phyloP scores from a whole-genome alignment of 371 early-diverging fungal species.

The Funneliformis caledonium region DNA sequence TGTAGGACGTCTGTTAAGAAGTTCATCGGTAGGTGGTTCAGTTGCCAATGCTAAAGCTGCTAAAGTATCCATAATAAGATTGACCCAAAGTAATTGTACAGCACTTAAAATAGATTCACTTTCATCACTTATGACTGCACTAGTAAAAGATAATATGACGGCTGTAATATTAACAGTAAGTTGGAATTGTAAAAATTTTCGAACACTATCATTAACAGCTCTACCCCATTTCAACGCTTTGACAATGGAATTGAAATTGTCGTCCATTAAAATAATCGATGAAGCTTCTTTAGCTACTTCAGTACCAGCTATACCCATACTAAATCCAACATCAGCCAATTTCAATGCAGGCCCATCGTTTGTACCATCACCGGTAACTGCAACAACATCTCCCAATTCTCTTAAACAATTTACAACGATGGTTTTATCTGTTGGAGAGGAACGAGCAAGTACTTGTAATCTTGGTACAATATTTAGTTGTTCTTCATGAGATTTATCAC shows the following conservation, averaged over 20 bases:
- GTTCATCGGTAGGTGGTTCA: conserved; percentile 76
- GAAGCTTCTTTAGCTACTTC: conserved; percentile 97
- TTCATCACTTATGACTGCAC: conserved; percentile 60
- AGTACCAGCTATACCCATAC: conserved; percentile 97
- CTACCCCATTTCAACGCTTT: conserved; percentile 95
- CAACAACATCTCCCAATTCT: conserved; percentile 90
- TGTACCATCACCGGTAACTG: conserved; percentile 97
- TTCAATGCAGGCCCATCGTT: conserved; percentile 96
- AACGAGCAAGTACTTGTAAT: conserved; percentile 91
- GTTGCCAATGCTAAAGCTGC: conserved; percentile 89
- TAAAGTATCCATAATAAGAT: conserved; percentile 88
- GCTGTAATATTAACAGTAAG: conserved; percentile 94
- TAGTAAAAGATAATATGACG: conserved; percentile 71
- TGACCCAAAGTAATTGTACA: conserved; percentile 90
- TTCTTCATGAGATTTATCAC: conserved; percentile 75
- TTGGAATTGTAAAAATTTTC: conserved; percentile 97
- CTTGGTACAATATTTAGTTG: conserved; percentile 81
- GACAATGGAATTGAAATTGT: conserved; percentile 91
- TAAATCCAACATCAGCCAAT: conserved; percentile 95
- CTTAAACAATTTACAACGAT: conserved; percentile 86
- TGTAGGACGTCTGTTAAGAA: conserved; percentile 83
- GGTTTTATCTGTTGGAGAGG: conserved; percentile 93
- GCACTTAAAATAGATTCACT: conserved; percentile 76
- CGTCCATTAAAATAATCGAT: conserved; percentile 93
- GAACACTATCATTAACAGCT: conserved; percentile 91